Base-by-base conservation (phyloP, 164 flowering plant species). In the Vitis riparia region DNA sequence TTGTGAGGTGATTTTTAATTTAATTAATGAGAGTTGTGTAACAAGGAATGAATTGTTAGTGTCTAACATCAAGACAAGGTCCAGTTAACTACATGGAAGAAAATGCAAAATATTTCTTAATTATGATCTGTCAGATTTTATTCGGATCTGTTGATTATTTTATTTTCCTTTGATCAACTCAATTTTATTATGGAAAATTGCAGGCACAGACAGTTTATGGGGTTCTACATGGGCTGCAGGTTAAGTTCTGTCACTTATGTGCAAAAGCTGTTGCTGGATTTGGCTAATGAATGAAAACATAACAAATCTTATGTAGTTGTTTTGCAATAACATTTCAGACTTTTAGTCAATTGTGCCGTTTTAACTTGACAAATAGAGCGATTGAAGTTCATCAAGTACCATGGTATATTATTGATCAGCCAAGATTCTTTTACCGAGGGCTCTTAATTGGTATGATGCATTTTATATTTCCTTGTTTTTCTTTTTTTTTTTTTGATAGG, bases 191-290 rank as follows among this genome's bases (percentile, higher is more conserved):
- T 67, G 59, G 29, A 68, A 60, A 37, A 9, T 57, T 87, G 84
- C 90, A 93, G 98, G 97, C 97, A 78, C 81, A 72, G 29, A 90
- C 97, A 11, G 87, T 93, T 67, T 91, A 88, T 76, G 98, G 98
- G 58, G 98, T 97, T 72, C 84, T 93, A 59, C 96, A 93, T 74
- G 97, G 93, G 30, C 79, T 93, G 60, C 85, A 93, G 97, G 98
- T 91, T 59, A 79, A 59, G 62, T 76, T 12, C 58, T 66, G 9
- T 32, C 51, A n/a, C 59, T 71, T 1, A 30, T 19, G 32, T 49
- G 9, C 19, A 19, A 49, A 11, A 62, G 2, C 32, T 19, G 5
- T 17, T 70, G 37, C 67, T 37, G 1, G 5, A 55, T 59, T n/a
- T 16, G 17, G n/a, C 44, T 60, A 52, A 13, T 1, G 12, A 47